phyloP scores from a whole-genome alignment of 1,284 basidiomycete genomes.

The Crepidotus sp. region DNA sequence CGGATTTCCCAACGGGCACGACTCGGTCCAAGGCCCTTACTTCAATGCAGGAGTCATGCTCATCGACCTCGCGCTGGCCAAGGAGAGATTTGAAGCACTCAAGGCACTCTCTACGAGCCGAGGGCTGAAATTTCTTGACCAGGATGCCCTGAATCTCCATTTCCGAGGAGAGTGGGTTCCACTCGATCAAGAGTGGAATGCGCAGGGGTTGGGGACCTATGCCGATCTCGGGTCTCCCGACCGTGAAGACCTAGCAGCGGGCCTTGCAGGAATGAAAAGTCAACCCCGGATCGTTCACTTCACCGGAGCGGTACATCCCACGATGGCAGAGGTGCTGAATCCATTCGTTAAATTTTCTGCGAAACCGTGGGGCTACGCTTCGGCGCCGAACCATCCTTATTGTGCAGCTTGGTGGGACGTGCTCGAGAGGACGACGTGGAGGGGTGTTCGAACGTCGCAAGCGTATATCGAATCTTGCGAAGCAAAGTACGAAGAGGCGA shows the following conservation, averaged over 20 bases:
- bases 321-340: slow-evolving; percentile 37
- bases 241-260: slow-evolving; percentile 23
- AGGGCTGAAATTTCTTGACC: slow-evolving; percentile 33
- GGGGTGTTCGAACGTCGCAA: slow-evolving; percentile 14
- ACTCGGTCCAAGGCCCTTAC: slow-evolving; percentile 28
- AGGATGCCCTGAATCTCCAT: slow-evolving; percentile 43
- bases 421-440: slow-evolving; percentile 37
- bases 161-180: slow-evolving; percentile 35
- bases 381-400: slow-evolving; percentile 44
- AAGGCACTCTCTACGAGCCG: slow-evolving; percentile 21
- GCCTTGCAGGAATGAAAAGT: slow-evolving; percentile 29
- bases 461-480: neutral
- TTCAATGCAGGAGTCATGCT: slow-evolving; percentile 53
- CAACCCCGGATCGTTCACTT: slow-evolving; percentile 44
- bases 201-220: slow-evolving; percentile 50
- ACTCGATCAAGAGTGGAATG: slow-evolving; percentile 42
- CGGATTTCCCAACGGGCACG: slow-evolving; percentile 42
- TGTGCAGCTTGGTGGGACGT: slow-evolving; percentile 39
- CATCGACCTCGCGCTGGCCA: slow-evolving; percentile 36
- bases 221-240: slow-evolving; percentile 28
- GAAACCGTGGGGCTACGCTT: slow-evolving; percentile 52
- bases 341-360: slow-evolving; percentile 38
- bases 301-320: slow-evolving; percentile 45
- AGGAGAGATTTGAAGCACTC: slow-evolving; percentile 25
- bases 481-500: neutral